Evolutionary conservation across 352 stramenopile species (phyloP).

Genomic region (Phytophthora cryptogea): DNA sequence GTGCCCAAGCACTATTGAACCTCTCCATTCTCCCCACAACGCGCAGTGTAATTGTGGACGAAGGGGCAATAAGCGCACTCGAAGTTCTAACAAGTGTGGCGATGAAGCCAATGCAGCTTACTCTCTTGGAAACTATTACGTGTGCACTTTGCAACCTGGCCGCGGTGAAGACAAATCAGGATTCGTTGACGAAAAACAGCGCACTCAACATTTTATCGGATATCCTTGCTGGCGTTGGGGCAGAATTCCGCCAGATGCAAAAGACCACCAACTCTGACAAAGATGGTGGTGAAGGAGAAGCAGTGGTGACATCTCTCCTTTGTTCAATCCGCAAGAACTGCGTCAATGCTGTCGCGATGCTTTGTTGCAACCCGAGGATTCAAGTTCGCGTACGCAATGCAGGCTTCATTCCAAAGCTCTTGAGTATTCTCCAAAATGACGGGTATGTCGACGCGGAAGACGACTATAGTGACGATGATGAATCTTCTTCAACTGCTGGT

Average conservation of each 20-base stretch:
- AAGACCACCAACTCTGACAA: constrained; percentile 3
- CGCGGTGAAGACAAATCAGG: constrained; percentile 65
- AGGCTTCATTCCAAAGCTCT: constrained; percentile 58
- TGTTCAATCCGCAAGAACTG: constrained; percentile 62
- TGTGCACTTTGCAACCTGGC: constrained; percentile 67
- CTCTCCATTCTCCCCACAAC: constrained; percentile 82
- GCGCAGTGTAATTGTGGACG: constrained; percentile 70
- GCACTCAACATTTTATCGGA: constrained; percentile 53
- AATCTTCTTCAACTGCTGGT: background rate
- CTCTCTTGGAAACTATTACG: constrained; percentile 48
- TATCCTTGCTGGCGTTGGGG: constrained; percentile 38
- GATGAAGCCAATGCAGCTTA: constrained; percentile 31
- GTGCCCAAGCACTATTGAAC: constrained; percentile 71
- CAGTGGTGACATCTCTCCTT: constrained; percentile 24
- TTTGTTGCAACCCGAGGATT: constrained; percentile 80
- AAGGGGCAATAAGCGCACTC: constrained; percentile 64
- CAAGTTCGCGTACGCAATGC: constrained; percentile 57
- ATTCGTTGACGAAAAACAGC: constrained; percentile 61
- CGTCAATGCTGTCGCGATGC: constrained; percentile 59
- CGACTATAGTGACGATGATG: constrained; percentile 36
- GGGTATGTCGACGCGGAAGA: constrained; percentile 16
- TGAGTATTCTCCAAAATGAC: constrained; percentile 43
- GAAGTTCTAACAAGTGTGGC: constrained; percentile 46
- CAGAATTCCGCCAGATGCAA: constrained; percentile 32
- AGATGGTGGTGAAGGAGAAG: constrained; percentile 29